Conservation (phyloP, 2,329 filamentous ascomycete genomes). For the Diplodia intermedia region DNA sequence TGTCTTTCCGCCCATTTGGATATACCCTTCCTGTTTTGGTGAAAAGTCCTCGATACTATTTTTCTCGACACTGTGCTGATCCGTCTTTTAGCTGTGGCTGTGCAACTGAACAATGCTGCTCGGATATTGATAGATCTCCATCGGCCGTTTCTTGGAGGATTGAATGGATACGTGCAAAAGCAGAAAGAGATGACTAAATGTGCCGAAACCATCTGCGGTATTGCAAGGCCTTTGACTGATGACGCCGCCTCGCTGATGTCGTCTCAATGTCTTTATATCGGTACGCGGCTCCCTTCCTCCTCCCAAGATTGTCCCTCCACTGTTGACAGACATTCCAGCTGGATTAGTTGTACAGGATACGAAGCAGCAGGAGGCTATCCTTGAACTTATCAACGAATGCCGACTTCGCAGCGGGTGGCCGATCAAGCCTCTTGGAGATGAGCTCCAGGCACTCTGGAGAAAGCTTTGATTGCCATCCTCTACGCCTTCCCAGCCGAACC, state of each 20-base stretch:
- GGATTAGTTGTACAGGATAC: constrained; percentile 8
- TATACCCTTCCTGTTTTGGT: constrained; percentile 57
- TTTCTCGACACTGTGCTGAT: constrained; percentile 13
- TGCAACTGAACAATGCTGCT: constrained; percentile 62
- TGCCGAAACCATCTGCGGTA: constrained; percentile 46
- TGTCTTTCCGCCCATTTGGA: constrained; percentile 58
- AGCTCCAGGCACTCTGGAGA: constrained; percentile 21
- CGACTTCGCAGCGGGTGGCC: constrained; percentile 25
- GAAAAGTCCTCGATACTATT: constrained; percentile 25
- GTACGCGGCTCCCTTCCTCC: background rate
- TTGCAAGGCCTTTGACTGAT: constrained; percentile 22
- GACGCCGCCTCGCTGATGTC: constrained; percentile 30
- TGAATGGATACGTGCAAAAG: constrained; percentile 57
- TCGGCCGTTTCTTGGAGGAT: constrained; percentile 58
- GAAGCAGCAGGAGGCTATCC: constrained; percentile 15
- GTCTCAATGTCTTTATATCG: constrained; percentile 33
- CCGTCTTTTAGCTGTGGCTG: constrained; percentile 48
- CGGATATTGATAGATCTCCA: constrained; percentile 61
- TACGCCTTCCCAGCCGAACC: constrained; percentile 55
- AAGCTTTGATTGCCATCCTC: background rate
- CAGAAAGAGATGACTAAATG: constrained; percentile 55
- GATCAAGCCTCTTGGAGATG: constrained; percentile 10
- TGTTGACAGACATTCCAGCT: background rate
- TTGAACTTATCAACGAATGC: constrained; percentile 13
- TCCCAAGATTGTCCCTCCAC: background rate